These are phyloP conservation scores for Trypanosoma theileri DNA, from an alignment of 208 protist species.

Conservation along the genomic window DNA sequence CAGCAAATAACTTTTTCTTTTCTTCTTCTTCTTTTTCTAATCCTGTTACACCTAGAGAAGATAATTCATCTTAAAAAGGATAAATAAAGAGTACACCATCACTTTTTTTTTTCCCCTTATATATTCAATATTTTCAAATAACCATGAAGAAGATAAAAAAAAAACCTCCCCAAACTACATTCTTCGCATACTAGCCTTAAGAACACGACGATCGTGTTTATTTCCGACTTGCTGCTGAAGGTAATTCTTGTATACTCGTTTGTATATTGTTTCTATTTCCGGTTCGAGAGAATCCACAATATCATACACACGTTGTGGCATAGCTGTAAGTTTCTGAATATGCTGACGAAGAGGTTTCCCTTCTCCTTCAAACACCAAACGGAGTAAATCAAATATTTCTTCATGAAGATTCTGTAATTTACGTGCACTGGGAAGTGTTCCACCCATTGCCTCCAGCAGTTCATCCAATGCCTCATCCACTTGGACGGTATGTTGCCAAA, in stretches of 20 bases:
- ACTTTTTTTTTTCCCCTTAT: neutral
- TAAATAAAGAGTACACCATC: too few relatives aligned
- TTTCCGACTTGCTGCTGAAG: constrained; percentile 31
- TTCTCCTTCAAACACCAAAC: constrained; percentile 66
- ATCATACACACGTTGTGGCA: constrained; percentile 74
- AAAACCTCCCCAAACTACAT: constrained; percentile 5
- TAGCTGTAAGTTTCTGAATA: constrained; percentile 65
- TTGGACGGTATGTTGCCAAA: constrained; percentile 78
- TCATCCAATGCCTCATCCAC: constrained; percentile 72
- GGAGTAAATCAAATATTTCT: constrained; percentile 78
- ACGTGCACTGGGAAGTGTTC: constrained; percentile 60
- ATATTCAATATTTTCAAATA: neutral
- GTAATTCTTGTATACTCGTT: constrained; percentile 71
- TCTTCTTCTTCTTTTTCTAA: too few relatives aligned
- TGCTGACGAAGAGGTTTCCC: constrained; percentile 59
- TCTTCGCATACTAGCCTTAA: constrained; percentile 29
- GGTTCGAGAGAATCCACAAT: constrained; percentile 76
- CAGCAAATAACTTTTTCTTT: too few relatives aligned
- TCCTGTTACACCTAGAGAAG: too few relatives aligned
- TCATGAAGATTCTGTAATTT: constrained; percentile 82
- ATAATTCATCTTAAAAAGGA: too few relatives aligned
- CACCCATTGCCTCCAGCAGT: constrained; percentile 61
- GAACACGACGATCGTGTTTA: constrained; percentile 26
- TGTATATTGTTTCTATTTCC: constrained; percentile 75
- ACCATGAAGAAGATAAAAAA: neutral